Percentiles rank a stretch among this genome's conserved stretches.
These are phyloP conservation scores for Lasiosphaeris hirsuta DNA, from an alignment of 495 filamentous ascomycete genomes.

Conservation along the genomic window DNA sequence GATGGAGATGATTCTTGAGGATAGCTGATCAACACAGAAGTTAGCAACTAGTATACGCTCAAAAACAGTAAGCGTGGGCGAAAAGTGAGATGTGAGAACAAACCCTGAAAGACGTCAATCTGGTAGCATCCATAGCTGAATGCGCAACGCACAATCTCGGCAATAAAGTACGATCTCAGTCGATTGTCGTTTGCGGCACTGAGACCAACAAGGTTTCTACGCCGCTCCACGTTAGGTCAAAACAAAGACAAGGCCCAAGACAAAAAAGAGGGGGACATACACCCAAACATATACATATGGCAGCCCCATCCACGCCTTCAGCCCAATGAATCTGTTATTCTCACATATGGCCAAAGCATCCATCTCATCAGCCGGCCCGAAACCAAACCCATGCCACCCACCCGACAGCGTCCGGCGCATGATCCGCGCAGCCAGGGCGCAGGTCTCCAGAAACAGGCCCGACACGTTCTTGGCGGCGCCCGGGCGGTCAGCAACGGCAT, in stretches of 20 bases:
- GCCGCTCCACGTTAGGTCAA: neutral
- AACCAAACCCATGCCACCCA: neutral
- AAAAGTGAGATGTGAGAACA: neutral
- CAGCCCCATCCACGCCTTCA: slow-evolving; percentile 8
- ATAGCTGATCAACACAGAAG: neutral
- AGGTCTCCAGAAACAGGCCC: slow-evolving; percentile 8
- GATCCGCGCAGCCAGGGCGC: slow-evolving; percentile 8
- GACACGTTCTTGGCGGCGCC: neutral
- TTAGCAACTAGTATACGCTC: neutral
- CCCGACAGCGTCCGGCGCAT: slow-evolving; percentile 1
- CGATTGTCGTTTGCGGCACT: neutral
- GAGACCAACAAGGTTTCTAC: slow-evolving; percentile 14
- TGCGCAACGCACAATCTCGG: slow-evolving; percentile 10
- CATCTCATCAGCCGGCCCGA: neutral
- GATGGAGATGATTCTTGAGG: neutral
- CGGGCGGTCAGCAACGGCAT: slow-evolving; percentile 1
- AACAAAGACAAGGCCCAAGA: neutral
- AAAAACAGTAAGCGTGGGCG: neutral
- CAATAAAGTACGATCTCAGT: slow-evolving; percentile 11
- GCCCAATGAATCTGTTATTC: slow-evolving; percentile 7
- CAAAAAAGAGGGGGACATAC: slow-evolving; percentile 2
- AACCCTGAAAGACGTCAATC: slow-evolving; percentile 7
- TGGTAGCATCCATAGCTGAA: slow-evolving; percentile 17
- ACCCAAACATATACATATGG: slow-evolving; percentile 18
- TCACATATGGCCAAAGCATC: slow-evolving; percentile 1